phyloP scores from a whole-genome alignment of 2,329 filamentous ascomycete genomes.

The Pseudocercospora fijiensis region DNA sequence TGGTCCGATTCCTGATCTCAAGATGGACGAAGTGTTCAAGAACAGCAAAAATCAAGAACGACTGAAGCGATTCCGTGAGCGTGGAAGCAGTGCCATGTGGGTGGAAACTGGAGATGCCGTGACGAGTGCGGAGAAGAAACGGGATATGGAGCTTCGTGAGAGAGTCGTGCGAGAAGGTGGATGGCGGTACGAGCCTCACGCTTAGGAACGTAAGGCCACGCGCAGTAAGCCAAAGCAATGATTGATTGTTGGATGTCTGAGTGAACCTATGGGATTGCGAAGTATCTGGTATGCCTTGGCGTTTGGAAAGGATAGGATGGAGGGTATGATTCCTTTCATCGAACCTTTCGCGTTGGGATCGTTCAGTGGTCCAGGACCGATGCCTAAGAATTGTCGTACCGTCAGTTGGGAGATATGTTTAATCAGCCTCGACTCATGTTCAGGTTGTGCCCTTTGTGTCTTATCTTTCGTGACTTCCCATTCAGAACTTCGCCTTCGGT shows the following conservation, averaged over 20 bases:
- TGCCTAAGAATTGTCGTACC: background rate
- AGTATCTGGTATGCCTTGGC: background rate
- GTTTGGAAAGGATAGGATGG: background rate
- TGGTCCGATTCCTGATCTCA: conserved; percentile 79
- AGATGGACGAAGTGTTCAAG: conserved; percentile 95
- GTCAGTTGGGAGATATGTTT: background rate
- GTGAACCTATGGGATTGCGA: background rate
- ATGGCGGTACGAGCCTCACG: conserved; percentile 63
- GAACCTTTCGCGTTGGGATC: background rate
- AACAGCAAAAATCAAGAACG: conserved; percentile 71
- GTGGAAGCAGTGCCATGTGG: conserved; percentile 96
- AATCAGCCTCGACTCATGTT: background rate
- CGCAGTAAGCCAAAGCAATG: background rate
- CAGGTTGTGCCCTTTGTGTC: background rate
- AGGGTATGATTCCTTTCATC: background rate
- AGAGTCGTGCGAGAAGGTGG: conserved; percentile 78
- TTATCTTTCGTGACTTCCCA: too few species aligned
- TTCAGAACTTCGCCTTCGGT: conserved; percentile 7
- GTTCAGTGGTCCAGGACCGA: background rate
- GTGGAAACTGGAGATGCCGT: conserved; percentile 68
- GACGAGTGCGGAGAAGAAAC: conserved; percentile 82
- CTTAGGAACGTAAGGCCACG: conserved; percentile 5
- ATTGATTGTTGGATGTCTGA: conserved; percentile 5
- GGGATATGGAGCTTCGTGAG: conserved; percentile 76
- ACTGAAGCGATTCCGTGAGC: conserved; percentile 81